Base-by-base conservation (phyloP, 805 yeast genomes). In the Candida chilensis region DNA sequence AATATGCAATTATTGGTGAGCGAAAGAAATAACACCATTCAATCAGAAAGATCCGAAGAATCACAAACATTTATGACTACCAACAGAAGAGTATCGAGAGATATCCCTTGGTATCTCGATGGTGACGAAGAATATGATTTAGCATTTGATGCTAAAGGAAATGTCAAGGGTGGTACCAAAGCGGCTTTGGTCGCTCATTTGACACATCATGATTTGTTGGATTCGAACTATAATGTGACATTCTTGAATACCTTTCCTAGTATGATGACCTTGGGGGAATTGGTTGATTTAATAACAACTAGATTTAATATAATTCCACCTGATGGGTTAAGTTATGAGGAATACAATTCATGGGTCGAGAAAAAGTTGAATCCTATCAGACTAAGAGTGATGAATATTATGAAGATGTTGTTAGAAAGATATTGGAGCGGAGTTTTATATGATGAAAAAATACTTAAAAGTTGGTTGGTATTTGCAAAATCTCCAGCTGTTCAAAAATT, bases 291-390 rank as follows among this genome's bases (percentile, higher is more conserved):
- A 26, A 54, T 85, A 41, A 68, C 82, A 19, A 67, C 68, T 24
- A 62, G 94, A 32, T 90, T 78, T 52, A 67, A 76, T 32, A 54
- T 74, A 11, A 73, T 72, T 37, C 92, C 95, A 15, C 96, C 96
- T 0, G 95, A 84, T 44, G 95, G 94, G 0, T 55, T 90, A 36
- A 74, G 83, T 35, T 83, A 75, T 45, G 94, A 81, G 37, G 94
- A 85, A 44, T 84, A 82, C 49, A 72, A 74, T 27, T 54, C 66
- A 7, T 86, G 96, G 96, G 64, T 76, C 7, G 73, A 74, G 25
- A 71, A 70, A 45, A 84, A 84, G 44, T 74, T 78, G 35, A 63
- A 60, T 34, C 85, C 84, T 1, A 77, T 81, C 19, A 71, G 86
- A 32, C 43, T 68, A 16, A 64, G 84, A 34, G 82, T 82, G 7